These are phyloP conservation scores for carrot (Daucus carota) DNA, from an alignment of 129 eudicot species.

Conservation along the genomic window DNA sequence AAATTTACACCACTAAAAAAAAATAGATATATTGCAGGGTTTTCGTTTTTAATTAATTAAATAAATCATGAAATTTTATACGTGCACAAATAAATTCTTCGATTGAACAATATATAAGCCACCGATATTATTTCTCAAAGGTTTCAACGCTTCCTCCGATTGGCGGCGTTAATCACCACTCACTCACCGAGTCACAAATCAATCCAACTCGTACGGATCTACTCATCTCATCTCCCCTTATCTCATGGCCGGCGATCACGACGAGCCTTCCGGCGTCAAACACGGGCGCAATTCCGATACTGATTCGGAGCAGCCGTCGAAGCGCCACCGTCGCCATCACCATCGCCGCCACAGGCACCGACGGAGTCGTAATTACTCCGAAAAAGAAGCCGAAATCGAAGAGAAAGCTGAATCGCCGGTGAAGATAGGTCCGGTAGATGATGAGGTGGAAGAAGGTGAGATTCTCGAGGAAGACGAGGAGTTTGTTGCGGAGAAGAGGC, in stretches of 20 bases:
- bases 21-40: too few species aligned
- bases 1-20: too few species aligned
- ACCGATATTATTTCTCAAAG: neutral
- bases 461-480: conserved; percentile 65
- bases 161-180: neutral
- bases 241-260: conserved; percentile 57
- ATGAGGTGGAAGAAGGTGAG: conserved; percentile 98
- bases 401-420: conserved; percentile 15
- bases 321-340: conserved; percentile 53
- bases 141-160: neutral
- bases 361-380: conserved; percentile 30
- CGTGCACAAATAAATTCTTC: too few species aligned
- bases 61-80: too few species aligned
- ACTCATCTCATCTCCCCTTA: neutral
- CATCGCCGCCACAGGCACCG: conserved; percentile 24
- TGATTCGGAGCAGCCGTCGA: conserved; percentile 61
- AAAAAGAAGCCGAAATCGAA: conserved; percentile 25
- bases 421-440: conserved; percentile 33
- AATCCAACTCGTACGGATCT: neutral
- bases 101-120: too few species aligned
- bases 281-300: conserved; percentile 62
- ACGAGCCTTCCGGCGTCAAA: conserved; percentile 45
- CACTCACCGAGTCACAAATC: neutral
- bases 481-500: conserved; percentile 14
- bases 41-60: too few species aligned